Evolutionary conservation across 1,284 basidiomycete species (phyloP).

Genomic region (Puccinia coronata): DNA sequence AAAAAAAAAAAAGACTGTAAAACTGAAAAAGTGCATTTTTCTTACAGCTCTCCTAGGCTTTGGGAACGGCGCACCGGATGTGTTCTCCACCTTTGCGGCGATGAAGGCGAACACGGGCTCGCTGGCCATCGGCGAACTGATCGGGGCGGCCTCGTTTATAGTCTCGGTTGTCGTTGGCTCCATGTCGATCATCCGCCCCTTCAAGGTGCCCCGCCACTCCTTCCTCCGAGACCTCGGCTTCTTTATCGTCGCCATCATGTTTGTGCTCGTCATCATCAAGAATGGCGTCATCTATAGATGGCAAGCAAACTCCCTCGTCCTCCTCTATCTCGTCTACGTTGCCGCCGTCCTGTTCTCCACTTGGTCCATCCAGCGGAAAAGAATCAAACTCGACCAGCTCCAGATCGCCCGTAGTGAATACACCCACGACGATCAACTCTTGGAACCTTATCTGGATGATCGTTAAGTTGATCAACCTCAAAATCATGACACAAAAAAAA

Average conservation of each 20-base stretch:
- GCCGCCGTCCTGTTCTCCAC: conserved; percentile 72
- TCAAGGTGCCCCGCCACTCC: conserved; percentile 74
- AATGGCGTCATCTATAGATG: conserved; percentile 73
- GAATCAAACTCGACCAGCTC: conserved; percentile 60
- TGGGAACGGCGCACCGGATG: conserved; percentile 67
- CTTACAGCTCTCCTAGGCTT: conserved; percentile 78
- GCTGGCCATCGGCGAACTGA: conserved; percentile 87
- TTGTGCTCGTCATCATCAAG: conserved; percentile 74
- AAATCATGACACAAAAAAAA: background rate
- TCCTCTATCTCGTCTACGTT: conserved; percentile 78
- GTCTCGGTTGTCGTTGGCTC: conserved; percentile 88
- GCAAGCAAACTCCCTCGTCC: conserved; percentile 75
- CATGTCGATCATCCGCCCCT: conserved; percentile 93
- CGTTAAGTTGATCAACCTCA: conserved; percentile 7
- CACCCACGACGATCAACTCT: conserved; percentile 48
- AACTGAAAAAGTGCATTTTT: background rate
- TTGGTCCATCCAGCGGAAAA: conserved; percentile 68
- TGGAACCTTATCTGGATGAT: conserved; percentile 47
- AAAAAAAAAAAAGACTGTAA: background rate
- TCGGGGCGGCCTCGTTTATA: conserved; percentile 94
- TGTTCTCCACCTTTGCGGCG: conserved; percentile 88
- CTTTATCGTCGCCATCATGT: conserved; percentile 75
- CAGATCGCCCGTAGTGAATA: conserved; percentile 35
- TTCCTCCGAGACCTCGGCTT: conserved; percentile 93
- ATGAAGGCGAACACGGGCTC: conserved; percentile 82